Evolutionary conservation across 192 early-diverging fungal genomes (phyloP), one percentile per base, ranked within the genome.

Genomic region (Chytriomyces hyalinus): DNA sequence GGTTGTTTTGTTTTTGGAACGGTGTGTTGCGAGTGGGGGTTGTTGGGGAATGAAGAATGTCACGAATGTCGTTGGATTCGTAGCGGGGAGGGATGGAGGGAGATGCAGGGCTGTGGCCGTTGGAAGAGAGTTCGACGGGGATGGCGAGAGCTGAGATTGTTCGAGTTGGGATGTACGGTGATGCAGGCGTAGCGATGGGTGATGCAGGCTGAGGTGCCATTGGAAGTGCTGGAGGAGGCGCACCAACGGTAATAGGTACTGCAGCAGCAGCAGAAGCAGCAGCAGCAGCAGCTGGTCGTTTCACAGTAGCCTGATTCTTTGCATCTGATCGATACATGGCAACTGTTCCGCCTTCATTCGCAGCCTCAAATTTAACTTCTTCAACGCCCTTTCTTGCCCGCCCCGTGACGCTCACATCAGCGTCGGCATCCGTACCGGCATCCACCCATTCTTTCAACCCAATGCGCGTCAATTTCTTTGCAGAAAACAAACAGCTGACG

Each of bases 391-490:
- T 36, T 4, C 36, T 36, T 26, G 13, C 13, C 36, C 63, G 15
- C 15, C 63, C 63, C 15, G 24, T 43, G 7, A 17, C 20, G 5
- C 10, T 43, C 7, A 70, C 50, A 53, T n/a, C 22, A 3, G 49
- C 45, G 26, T 61, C 71, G 1, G 17, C 71, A n/a, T 73, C 71
- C n/a, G 59, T 60, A n/a, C 71, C 71, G 6, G 71, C 71, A 20
- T 28, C 60, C n/a, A 73, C 71, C 71, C 71, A 73, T 8, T 73
- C 71, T 44, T 62, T 73, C 6, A 73, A 62, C 8, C 71, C 71
- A n/a, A 73, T 73, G 9, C 71, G 71, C 28, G 49, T 49, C 10
- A 73, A 60, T 43, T 73, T 73, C 71, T 73, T 73, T 8, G 71
- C 71, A 63, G 59, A 62, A 47, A 73, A 73, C 8, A 73, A 26